phyloP scores from a whole-genome alignment of 139 green algal species.

The Coelastrella sp. region DNA sequence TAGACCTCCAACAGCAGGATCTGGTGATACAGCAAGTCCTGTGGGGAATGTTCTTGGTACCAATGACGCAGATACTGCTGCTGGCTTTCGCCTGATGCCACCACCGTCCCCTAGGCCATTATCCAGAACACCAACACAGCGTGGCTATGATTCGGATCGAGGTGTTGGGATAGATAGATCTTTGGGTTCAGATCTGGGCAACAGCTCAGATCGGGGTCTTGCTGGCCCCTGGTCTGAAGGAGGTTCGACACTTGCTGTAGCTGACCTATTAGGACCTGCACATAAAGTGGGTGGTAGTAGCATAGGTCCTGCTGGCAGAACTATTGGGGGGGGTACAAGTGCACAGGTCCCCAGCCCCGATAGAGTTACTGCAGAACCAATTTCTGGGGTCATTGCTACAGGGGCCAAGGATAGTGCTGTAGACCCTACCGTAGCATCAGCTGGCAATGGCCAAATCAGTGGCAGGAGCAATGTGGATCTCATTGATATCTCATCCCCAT shows the following conservation, averaged over 20 bases:
- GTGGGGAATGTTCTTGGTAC: neutral
- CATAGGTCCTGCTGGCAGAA: neutral
- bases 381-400: too few species aligned
- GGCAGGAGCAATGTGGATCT: too few species aligned
- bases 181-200: neutral
- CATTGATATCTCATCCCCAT: slow-evolving; percentile 47
- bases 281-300: neutral
- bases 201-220: neutral
- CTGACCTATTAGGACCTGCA: neutral
- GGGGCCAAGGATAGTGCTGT: too few species aligned
- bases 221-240: too few species aligned
- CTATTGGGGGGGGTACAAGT: too few species aligned
- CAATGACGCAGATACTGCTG: neutral
- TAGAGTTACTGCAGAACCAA: too few species aligned
- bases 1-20: neutral
- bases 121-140: neutral
- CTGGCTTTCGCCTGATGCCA: neutral
- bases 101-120: slow-evolving; percentile 1
- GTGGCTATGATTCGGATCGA: neutral
- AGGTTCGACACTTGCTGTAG: neutral
- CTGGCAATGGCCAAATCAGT: too few species aligned
- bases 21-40: neutral
- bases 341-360: too few species aligned
- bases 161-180: neutral
- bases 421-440: too few species aligned